Evolutionary conservation across 129 eudicot genomes (phyloP).

Genomic region (Scalesia atractyloides): DNA sequence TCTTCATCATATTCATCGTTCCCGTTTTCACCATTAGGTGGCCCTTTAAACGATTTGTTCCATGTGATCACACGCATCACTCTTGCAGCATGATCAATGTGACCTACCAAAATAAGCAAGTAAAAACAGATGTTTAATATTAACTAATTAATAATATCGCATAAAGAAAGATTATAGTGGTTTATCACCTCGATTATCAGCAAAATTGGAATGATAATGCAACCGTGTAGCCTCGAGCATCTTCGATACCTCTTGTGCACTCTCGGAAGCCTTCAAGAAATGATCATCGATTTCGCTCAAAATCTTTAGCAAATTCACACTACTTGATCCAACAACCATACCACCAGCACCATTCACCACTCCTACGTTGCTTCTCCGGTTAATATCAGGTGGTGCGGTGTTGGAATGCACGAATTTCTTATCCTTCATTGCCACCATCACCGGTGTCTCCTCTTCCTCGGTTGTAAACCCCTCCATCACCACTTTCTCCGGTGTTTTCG

Average conservation of each 20-base stretch:
- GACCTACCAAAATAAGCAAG: constrained; percentile 53
- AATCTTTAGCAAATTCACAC: constrained; percentile 70
- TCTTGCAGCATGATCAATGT: constrained; percentile 94
- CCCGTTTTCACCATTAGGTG: constrained; percentile 60
- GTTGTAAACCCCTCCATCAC: constrained; percentile 46
- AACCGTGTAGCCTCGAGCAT: constrained; percentile 92
- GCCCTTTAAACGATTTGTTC: constrained; percentile 86
- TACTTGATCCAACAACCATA: constrained; percentile 40
- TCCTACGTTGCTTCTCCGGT: constrained; percentile 41
- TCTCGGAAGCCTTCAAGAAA: constrained; percentile 87
- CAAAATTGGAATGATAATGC: constrained; percentile 96
- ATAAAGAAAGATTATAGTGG: background rate
- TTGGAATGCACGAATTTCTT: constrained; percentile 76
- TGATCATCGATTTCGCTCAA: constrained; percentile 84
- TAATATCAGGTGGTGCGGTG: constrained; percentile 73
- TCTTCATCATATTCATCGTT: constrained; percentile 69
- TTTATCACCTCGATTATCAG: constrained; percentile 80
- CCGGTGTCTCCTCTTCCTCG: constrained; percentile 75
- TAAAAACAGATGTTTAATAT: background rate
- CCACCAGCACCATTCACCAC: constrained; percentile 30
- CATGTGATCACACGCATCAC: constrained; percentile 99
- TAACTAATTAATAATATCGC: background rate
- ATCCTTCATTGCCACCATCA: constrained; percentile 41
- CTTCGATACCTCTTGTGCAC: constrained; percentile 92
- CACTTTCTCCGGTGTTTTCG: constrained; percentile 76